Conservation (phyloP, 805 yeast species). For the Candida dendrica region DNA sequence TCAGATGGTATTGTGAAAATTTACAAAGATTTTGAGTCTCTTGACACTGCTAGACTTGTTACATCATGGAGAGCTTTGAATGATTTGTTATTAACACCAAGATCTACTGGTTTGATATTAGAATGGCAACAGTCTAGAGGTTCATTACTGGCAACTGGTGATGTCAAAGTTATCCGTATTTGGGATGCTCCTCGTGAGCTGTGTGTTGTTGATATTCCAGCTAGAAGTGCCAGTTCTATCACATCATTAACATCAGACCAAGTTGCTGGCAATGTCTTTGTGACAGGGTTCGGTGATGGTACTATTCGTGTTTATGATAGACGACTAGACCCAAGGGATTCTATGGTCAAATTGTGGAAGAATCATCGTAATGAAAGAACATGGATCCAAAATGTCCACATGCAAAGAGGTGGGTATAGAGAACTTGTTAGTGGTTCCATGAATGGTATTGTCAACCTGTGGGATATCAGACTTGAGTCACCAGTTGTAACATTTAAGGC, state of each 20-base stretch:
- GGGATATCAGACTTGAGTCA: constrained; percentile 79
- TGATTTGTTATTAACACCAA: constrained; percentile 72
- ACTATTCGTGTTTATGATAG: constrained; percentile 86
- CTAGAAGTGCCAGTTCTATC: constrained; percentile 82
- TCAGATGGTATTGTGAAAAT: constrained; percentile 92
- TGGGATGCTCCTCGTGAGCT: constrained; percentile 98
- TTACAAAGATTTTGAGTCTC: constrained; percentile 65
- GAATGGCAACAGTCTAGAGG: constrained; percentile 99
- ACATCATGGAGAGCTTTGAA: constrained; percentile 92
- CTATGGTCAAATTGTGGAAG: constrained; percentile 81
- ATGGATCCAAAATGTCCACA: constrained; percentile 71
- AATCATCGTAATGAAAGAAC: constrained; percentile 36
- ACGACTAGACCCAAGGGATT: constrained; percentile 74
- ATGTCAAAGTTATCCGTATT: constrained; percentile 79
- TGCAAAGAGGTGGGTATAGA: constrained; percentile 95
- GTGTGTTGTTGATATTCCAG: constrained; percentile 82
- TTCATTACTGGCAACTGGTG: constrained; percentile 85
- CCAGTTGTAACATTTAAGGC: constrained; percentile 67
- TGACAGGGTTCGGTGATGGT: constrained; percentile 91
- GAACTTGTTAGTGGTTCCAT: constrained; percentile 80
- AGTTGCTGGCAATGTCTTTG: constrained; percentile 83
- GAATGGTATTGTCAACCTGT: constrained; percentile 76
- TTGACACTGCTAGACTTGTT: constrained; percentile 50
- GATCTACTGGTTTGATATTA: constrained; percentile 74
- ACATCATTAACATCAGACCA: constrained; percentile 91